phyloP scores from a whole-genome alignment of 2,329 filamentous ascomycete species.

The Lojkania enalia region DNA sequence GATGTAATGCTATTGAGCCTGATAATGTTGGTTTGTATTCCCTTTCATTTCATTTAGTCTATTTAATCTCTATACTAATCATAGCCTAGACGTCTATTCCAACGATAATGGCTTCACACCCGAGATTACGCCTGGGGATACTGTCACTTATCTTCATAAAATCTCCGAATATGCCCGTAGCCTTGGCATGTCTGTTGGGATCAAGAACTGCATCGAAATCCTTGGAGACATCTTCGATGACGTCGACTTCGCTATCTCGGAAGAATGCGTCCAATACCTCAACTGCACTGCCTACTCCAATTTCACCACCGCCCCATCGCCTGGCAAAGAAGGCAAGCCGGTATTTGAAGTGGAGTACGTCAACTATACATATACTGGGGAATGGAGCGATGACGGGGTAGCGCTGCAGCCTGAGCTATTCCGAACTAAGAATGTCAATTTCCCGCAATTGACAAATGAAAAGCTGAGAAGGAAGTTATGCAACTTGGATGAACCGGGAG shows the following conservation, averaged over 20 bases:
- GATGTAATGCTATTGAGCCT: constrained; percentile 45
- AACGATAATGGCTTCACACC: constrained; percentile 27
- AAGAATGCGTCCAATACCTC: constrained; percentile 26
- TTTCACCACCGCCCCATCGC: constrained; percentile 24
- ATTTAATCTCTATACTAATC: not conserved
- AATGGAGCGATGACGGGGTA: constrained; percentile 21
- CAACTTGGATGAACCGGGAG: constrained; percentile 22
- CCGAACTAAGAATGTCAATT: constrained; percentile 22
- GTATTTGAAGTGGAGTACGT: constrained; percentile 32
- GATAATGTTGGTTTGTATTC: constrained; percentile 33
- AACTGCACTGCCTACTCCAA: constrained; percentile 28
- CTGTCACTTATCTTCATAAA: constrained; percentile 23
- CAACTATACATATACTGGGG: constrained; percentile 24
- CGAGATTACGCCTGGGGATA: constrained; percentile 20
- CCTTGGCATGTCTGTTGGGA: constrained; percentile 26
- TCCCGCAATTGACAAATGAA: constrained; percentile 21
- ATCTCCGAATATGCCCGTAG: constrained; percentile 21
- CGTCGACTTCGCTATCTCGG: constrained; percentile 29
- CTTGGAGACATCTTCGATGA: constrained; percentile 27
- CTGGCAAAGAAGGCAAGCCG: constrained; percentile 20
- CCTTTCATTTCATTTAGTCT: not conserved
- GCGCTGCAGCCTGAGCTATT: constrained; percentile 18
- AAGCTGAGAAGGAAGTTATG: constrained; percentile 25
- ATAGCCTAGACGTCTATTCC: constrained; percentile 23
- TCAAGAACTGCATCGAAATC: constrained; percentile 30